Evolutionary conservation across 208 protist genomes (phyloP).

Genomic region (Naegleria gruberi): DNA sequence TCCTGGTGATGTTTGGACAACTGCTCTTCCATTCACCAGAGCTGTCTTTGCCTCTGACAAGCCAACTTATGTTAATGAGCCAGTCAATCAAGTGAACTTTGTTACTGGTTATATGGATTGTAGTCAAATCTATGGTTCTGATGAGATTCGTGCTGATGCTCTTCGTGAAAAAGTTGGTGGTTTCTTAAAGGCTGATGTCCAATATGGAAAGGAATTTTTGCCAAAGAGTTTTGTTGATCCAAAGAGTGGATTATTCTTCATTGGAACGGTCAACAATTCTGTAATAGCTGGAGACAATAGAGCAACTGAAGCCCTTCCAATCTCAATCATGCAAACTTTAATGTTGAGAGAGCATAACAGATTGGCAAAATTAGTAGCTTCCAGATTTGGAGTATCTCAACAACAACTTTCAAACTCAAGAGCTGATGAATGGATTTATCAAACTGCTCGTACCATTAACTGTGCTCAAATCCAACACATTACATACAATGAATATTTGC

Average conservation of each 20-base stretch:
- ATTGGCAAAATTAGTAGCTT: conserved; percentile 19
- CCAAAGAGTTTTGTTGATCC: background rate
- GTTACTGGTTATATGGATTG: background rate
- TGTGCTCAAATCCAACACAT: conserved; percentile 38
- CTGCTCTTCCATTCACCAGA: background rate
- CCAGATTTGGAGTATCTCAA: background rate
- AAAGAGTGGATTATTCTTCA: background rate
- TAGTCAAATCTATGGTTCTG: background rate
- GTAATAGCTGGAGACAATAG: conserved; percentile 31
- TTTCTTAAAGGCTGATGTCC: background rate
- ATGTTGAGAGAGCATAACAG: conserved; percentile 41
- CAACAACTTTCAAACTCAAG: background rate
- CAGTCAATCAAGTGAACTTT: background rate
- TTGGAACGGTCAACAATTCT: background rate
- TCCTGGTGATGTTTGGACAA: background rate
- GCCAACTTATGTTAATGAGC: background rate
- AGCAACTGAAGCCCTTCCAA: conserved; percentile 36
- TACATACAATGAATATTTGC: conserved; percentile 33
- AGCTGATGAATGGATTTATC: conserved; percentile 37
- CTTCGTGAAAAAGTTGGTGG: background rate
- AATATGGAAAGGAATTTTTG: background rate
- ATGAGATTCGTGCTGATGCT: background rate
- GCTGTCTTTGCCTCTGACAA: background rate
- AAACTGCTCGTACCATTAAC: conserved; percentile 27
- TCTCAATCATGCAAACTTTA: conserved; percentile 26